Base-by-base conservation (phyloP, 2,329 filamentous ascomycete species). In the Cladosporium colombiae region DNA sequence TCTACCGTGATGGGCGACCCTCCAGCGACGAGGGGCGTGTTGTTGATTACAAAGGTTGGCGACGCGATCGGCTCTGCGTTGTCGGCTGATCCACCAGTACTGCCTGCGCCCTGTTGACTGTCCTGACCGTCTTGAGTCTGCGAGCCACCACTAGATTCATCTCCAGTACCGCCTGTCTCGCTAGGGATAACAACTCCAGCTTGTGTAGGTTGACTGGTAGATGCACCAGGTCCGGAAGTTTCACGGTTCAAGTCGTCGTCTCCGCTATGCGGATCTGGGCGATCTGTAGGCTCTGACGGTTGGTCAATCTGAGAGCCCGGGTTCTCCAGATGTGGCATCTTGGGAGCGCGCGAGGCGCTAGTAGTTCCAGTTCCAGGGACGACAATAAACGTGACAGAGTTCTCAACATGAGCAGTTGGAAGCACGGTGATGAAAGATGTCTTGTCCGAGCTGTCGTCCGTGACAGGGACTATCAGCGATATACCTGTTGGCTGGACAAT, bases 1-100 rank as follows among this genome's bases (percentile, higher is more conserved):
- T 64, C 62, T 6, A 72, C 62, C 4, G 68, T 72, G 11, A 74
- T 68, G 18, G 61, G 61, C 3, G 61, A 25, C 5, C 61, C 61
- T 37, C 61, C 61, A n/a, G 61, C 61, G 33, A 44, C 29, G 14
- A 63, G 8, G 14, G 61, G 50, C 16, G 50, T 63, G 50, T 44
- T 53, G 25, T 21, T 14, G 25, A 55, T 23, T 5, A 46, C 49
- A 11, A 55, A 18, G 18, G 37, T 63, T n/a, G 35, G 35, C 14
- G 56, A 46, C 18, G 56, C 33, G 23, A n/a, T 25, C 44, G 7
- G 2, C 16, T 27, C 35, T 46, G 56, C 35, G 16, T 46, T 27
- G 1, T 16, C 23, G n/a, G 13, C 56, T 31, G 37, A 14, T 8
- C 23, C 25, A 16, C 23, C 37, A 23, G 23, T 46, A 21, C 37